These are phyloP conservation scores for Phytophthora europaea DNA, from an alignment of 352 stramenopile genomes.

Conservation along the genomic window DNA sequence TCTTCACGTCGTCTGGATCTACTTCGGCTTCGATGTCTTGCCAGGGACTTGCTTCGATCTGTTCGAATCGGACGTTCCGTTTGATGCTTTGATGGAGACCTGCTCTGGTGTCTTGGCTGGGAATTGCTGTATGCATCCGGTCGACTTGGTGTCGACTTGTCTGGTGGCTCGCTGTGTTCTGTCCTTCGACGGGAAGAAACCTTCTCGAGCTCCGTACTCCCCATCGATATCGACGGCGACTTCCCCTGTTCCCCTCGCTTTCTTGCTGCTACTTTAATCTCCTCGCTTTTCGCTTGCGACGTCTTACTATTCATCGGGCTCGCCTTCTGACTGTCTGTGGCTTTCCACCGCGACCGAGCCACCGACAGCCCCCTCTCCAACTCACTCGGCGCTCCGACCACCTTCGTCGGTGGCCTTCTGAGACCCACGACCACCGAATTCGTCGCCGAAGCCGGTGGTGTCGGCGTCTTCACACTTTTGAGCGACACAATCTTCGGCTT, in stretches of 20 bases:
- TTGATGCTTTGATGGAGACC: background rate
- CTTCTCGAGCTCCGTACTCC: background rate
- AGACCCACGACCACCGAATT: background rate
- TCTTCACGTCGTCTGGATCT: constrained; percentile 20
- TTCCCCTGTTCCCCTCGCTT: too few relatives aligned
- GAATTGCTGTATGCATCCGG: background rate
- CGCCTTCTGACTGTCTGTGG: background rate
- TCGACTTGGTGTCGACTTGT: background rate
- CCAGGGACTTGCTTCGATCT: constrained; percentile 12
- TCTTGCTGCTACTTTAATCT: too few relatives aligned
- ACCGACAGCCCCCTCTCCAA: background rate
- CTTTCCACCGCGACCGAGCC: background rate
- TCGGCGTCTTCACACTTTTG: background rate
- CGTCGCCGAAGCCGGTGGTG: background rate
- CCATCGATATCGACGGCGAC: too few relatives aligned
- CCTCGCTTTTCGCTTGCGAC: background rate
- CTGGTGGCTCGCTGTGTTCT: background rate
- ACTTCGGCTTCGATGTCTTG: constrained; percentile 19
- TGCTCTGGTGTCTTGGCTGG: background rate
- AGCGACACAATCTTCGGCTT: background rate
- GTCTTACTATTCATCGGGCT: background rate
- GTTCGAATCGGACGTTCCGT: background rate
- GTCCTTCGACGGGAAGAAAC: background rate
- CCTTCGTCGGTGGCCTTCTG: background rate
- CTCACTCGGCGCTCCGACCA: background rate